phyloP scores from a whole-genome alignment of 805 yeast genomes.

The Komagataella kurtzmanii region DNA sequence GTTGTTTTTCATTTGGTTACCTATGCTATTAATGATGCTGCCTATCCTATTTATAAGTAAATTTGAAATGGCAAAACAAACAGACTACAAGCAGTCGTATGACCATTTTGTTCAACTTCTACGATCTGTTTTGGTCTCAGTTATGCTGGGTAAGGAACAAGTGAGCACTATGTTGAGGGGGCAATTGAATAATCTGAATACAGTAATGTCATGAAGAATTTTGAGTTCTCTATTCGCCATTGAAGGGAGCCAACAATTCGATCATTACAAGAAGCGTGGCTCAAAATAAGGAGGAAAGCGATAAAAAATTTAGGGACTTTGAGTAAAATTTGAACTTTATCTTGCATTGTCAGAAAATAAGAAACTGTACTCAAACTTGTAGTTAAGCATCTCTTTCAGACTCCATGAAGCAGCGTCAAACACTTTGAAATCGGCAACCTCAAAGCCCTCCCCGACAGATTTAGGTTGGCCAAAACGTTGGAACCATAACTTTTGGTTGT shows the following conservation, averaged over 20 bases:
- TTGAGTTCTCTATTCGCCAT: no score
- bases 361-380: conserved; percentile 25
- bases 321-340: no score
- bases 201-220: conserved; percentile 18
- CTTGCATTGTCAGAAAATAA: not conserved
- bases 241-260: no score
- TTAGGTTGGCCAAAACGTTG: conserved; percentile 24
- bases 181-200: conserved; percentile 25
- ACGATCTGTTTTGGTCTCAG: conserved; percentile 29
- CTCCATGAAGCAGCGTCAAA: conserved; percentile 31
- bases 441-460: conserved; percentile 23
- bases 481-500: conserved; percentile 21
- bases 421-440: conserved; percentile 27
- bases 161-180: conserved; percentile 26
- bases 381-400: conserved; percentile 24
- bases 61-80: conserved; percentile 8
- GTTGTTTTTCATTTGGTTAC: conserved; percentile 87
- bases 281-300: not conserved
- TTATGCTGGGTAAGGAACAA: conserved; percentile 39
- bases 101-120: conserved; percentile 22
- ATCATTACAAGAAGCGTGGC: not conserved
- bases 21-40: conserved; percentile 47
- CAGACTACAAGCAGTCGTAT: conserved; percentile 5
- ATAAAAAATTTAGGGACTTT: no score
- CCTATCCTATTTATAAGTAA: conserved; percentile 20